Percentiles rank a stretch among this genome's conserved stretches.
Evolutionary conservation across 768 basidiomycete species (phyloP).

Genomic region (Rhizopogon roseolus): DNA sequence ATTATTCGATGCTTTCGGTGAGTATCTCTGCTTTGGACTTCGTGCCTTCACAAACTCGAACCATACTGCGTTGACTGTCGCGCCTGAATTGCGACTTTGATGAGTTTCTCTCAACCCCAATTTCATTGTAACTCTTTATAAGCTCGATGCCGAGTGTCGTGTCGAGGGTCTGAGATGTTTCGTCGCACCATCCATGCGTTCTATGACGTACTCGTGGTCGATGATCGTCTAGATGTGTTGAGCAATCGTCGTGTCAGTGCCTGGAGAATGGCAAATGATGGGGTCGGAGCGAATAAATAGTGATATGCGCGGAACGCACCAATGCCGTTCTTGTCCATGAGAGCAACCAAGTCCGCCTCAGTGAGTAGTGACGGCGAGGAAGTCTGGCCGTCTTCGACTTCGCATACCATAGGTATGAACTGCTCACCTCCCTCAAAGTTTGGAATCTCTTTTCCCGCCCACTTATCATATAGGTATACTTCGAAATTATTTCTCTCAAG

Average conservation of each 20-base stretch:
- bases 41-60: constrained; percentile 83
- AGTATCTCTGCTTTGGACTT: constrained; percentile 84
- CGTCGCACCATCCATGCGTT: constrained; percentile 74
- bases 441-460: constrained; percentile 78
- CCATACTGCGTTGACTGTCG: constrained; percentile 95
- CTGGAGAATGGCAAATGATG: constrained; percentile 34
- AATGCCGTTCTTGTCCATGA: constrained; percentile 99
- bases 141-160: constrained; percentile 91
- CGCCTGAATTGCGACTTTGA: constrained; percentile 91
- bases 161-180: constrained; percentile 95
- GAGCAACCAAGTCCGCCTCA: constrained; percentile 90
- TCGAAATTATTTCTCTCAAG: constrained; percentile 83
- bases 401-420: constrained; percentile 81
- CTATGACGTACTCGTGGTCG: constrained; percentile 87
- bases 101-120: constrained; percentile 85
- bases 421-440: constrained; percentile 80
- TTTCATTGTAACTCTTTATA: constrained; percentile 89
- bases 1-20: constrained; percentile 72
- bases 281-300: neutral
- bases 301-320: constrained; percentile 42
- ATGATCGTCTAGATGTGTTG: constrained; percentile 94
- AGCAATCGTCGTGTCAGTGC: constrained; percentile 98
- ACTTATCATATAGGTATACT: constrained; percentile 96
- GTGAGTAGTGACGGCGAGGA: constrained; percentile 78
- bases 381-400: constrained; percentile 80